These are phyloP conservation scores for Nothopassalora personata DNA, from an alignment of 2,329 filamentous ascomycete species.

Conservation along the genomic window DNA sequence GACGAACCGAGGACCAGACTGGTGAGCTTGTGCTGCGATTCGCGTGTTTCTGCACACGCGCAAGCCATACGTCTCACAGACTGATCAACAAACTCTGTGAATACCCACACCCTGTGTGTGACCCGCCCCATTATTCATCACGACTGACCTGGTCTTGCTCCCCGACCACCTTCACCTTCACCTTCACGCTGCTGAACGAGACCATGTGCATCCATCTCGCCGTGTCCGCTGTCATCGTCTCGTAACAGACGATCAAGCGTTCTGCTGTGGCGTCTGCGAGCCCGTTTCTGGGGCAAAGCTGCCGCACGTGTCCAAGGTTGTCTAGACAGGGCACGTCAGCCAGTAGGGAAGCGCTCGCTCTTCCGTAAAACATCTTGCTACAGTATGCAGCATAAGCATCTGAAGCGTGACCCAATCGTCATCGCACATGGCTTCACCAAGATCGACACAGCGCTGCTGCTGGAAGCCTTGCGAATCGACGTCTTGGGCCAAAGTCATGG, in stretches of 20 bases:
- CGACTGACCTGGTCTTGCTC: no score
- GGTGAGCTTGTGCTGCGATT: no score
- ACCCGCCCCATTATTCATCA: no score
- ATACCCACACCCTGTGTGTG: no score
- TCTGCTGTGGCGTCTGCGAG: background rate
- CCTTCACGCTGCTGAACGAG: no score
- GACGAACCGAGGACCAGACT: no score
- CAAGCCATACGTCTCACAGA: no score
- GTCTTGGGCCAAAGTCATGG: background rate
- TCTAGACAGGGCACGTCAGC: background rate
- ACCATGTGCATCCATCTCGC: no score
- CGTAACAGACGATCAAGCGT: background rate
- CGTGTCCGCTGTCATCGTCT: background rate
- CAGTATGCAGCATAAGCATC: background rate
- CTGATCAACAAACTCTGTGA: no score
- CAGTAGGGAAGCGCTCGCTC: background rate
- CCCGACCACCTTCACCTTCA: no score
- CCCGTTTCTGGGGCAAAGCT: background rate
- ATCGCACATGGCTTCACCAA: background rate
- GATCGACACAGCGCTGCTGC: background rate
- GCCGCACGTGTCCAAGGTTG: background rate
- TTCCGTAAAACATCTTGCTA: no score
- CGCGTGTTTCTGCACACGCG: background rate
- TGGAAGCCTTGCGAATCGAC: background rate
- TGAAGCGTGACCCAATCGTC: background rate